Base-by-base conservation (phyloP, 306 rosid genomes). In the Corylus heterophylla region DNA sequence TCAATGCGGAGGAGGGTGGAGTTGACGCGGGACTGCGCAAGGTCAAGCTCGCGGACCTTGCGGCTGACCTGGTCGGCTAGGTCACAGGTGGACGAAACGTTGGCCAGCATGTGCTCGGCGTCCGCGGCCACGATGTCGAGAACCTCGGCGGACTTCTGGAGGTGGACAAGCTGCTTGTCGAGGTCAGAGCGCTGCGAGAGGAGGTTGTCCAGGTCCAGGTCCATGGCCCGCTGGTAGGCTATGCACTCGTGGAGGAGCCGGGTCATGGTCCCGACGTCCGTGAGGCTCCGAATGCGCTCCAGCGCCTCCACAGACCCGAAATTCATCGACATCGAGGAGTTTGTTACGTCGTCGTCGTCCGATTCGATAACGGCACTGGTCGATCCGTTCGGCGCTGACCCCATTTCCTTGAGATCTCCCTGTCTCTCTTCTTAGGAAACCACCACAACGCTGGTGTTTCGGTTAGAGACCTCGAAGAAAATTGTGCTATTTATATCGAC, bases 31-130 rank as follows among this genome's bases (percentile, higher is more conserved):
- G 98, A 95, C 76, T 95, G 97, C 0, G 98, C 98, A 14, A 95
- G 81, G 83, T 94, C 98, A 73, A 94, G 97, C 76, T 94, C 97
- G 4, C 98, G 92, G 49, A 94, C 97, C 83, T 94, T 94, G 75
- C 88, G 81, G 66, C 86, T 80, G 74, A 89, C 90, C 74, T 64
- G 85, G 69, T 89, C 90, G 5, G 92, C 92, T 54, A 89, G 90
- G 73, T 74, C 84, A 49, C 84, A 86, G 49, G 92, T 89, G 75
- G 90, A 89, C 72, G 79, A 16, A 20, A 89, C 87, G 51, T 85
- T 86, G 54, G 85, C 64, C 13, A 84, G 87, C 74, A 87, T 87
- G 75, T 82, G 77, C 44, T 91, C 89, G 35, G 98, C 79, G 76
- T 94, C 97, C 2, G 89, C 84, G 17, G 87, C 81, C 44, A 94